Evolutionary conservation across 2,329 filamentous ascomycete genomes (phyloP).

Genomic region (Truncatella angustata): DNA sequence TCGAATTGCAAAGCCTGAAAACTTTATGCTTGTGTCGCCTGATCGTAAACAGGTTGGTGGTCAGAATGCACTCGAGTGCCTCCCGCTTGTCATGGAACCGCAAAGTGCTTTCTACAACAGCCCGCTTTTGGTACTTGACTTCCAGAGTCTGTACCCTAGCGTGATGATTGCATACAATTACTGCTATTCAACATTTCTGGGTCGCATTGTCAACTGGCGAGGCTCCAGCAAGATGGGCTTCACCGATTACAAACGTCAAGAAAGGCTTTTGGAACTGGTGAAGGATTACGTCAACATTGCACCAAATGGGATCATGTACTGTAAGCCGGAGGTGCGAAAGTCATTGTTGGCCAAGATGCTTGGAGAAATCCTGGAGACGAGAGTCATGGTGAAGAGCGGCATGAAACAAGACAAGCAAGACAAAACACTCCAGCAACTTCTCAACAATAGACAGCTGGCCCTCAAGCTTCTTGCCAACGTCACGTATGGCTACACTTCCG

Average conservation of each 20-base stretch:
- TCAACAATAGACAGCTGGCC: conserved; percentile 92
- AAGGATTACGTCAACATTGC: conserved; percentile 87
- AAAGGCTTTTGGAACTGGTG: conserved; percentile 72
- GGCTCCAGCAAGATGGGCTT: conserved; percentile 95
- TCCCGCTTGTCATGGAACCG: conserved; percentile 96
- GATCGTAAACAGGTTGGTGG: conserved; percentile 87
- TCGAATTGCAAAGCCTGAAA: conserved; percentile 94
- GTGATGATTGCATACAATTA: conserved; percentile 99
- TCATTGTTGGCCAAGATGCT: conserved; percentile 95
- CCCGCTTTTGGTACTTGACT: conserved; percentile 87
- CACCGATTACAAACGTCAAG: conserved; percentile 76
- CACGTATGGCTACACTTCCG: conserved; percentile 96
- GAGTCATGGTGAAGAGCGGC: conserved; percentile 95
- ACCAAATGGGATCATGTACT: conserved; percentile 96
- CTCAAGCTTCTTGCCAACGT: conserved; percentile 98
- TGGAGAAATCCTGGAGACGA: conserved; percentile 89
- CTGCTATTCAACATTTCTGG: conserved; percentile 95
- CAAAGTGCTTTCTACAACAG: conserved; percentile 92
- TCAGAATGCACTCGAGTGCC: conserved; percentile 91
- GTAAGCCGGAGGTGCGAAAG: conserved; percentile 79
- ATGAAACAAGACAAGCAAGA: conserved; percentile 95
- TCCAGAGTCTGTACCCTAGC: conserved; percentile 93
- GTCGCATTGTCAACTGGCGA: conserved; percentile 83
- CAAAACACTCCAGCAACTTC: conserved; percentile 75
- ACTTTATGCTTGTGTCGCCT: conserved; percentile 85